Percentiles rank a stretch among this genome's conserved stretches.
Evolutionary conservation across 306 rosid species (phyloP).

Genomic region (Arachis stenosperma): DNA sequence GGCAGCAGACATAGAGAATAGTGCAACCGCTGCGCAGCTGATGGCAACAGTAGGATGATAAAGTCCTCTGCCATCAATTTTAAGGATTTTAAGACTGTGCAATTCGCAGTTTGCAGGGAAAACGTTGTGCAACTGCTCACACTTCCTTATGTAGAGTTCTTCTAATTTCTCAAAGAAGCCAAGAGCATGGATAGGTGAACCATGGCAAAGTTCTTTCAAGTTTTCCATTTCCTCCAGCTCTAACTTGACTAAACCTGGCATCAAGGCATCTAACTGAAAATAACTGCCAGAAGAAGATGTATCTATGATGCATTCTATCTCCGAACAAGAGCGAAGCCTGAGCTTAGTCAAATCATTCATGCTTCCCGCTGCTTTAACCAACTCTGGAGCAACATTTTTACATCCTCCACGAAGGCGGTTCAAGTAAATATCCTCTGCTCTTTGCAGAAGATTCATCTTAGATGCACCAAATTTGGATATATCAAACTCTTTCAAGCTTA

Average conservation of each 20-base stretch:
- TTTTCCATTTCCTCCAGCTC: constrained; percentile 4
- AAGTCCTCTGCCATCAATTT: constrained; percentile 4
- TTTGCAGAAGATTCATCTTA: background rate
- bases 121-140: constrained; percentile 1
- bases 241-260: constrained; percentile 1
- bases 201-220: constrained; percentile 15
- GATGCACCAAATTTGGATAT: constrained; percentile 3
- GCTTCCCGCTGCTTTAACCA: constrained; percentile 22
- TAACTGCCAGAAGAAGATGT: background rate
- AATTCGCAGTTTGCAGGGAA: background rate
- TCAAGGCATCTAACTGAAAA: background rate
- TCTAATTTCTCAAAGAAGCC: constrained; percentile 33
- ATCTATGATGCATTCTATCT: constrained; percentile 29
- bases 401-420: constrained; percentile 24
- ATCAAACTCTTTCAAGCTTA: background rate
- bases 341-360: constrained; percentile 19
- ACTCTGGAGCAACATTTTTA: constrained; percentile 17
- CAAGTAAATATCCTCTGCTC: constrained; percentile 23
- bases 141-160: background rate
- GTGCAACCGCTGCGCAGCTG: background rate
- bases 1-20: constrained; percentile 28
- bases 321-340: constrained; percentile 3
- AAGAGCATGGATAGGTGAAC: background rate
- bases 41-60: background rate
- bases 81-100: background rate